Conservation (phyloP, 371 early-diverging fungal genomes). For the Apophysomyces variabilis region DNA sequence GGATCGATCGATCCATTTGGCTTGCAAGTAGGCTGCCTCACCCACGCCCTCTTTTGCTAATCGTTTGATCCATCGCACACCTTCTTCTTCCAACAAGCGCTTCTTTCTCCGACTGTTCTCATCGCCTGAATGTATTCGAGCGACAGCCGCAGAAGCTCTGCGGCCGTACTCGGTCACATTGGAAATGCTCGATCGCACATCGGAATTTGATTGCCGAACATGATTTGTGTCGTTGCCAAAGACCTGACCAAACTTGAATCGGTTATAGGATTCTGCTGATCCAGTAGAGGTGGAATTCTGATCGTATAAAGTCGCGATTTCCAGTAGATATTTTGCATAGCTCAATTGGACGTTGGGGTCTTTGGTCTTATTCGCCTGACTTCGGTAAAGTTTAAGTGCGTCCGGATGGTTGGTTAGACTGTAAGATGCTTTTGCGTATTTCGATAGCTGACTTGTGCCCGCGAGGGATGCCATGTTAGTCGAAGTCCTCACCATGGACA, state of each 20-base stretch:
- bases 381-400: conserved; percentile 63
- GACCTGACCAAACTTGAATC: conserved; percentile 9
- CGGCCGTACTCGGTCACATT: conserved; percentile 3
- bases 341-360: conserved; percentile 80
- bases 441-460: conserved; percentile 16
- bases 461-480: conserved; percentile 4
- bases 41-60: conserved; percentile 68
- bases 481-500: conserved; percentile 16
- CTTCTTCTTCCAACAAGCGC: conserved; percentile 55
- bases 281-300: neutral
- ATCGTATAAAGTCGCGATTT: conserved; percentile 40
- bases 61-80: conserved; percentile 72
- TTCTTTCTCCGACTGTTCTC: conserved; percentile 23
- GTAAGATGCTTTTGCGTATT: conserved; percentile 45
- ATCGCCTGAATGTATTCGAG: neutral
- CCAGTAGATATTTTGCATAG: conserved; percentile 78
- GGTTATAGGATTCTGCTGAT: neutral
- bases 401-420: conserved; percentile 57
- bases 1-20: conserved; percentile 71
- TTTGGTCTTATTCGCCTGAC: conserved; percentile 70
- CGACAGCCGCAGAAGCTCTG: neutral
- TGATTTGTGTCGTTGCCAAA: neutral
- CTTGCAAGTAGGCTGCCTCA: conserved; percentile 74
- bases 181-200: neutral
- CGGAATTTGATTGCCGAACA: neutral